Evolutionary conservation across 2,329 filamentous ascomycete genomes (phyloP).

Genomic region (Alternaria sp.): DNA sequence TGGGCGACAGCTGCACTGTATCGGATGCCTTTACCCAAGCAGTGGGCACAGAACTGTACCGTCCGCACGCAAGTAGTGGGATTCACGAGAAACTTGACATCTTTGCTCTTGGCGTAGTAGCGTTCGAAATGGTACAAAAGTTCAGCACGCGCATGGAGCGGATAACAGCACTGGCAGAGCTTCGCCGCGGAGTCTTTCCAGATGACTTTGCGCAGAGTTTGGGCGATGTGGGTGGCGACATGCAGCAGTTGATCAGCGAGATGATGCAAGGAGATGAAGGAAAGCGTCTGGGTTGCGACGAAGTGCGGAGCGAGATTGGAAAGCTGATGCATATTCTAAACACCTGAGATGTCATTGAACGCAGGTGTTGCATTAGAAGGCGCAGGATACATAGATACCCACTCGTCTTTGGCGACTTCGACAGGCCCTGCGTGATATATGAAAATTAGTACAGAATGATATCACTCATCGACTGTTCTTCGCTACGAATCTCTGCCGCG

Average conservation of each 20-base stretch:
- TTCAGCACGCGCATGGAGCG: constrained; percentile 58
- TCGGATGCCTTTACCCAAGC: constrained; percentile 45
- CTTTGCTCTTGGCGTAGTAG: constrained; percentile 68
- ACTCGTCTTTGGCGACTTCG: neutral
- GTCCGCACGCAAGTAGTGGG: constrained; percentile 54
- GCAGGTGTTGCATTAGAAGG: constrained; percentile 1
- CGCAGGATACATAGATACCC: neutral
- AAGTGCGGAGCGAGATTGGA: constrained; percentile 38
- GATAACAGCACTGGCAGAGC: constrained; percentile 43
- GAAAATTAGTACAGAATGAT: neutral
- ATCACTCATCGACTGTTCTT: neutral
- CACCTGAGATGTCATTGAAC: neutral
- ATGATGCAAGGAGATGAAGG: constrained; percentile 49
- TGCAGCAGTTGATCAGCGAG: constrained; percentile 39
- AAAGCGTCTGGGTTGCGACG: constrained; percentile 41
- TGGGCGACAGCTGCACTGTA: constrained; percentile 51
- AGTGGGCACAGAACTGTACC: constrained; percentile 70
- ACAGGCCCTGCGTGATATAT: neutral
- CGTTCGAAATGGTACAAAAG: constrained; percentile 67
- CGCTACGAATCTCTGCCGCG: neutral
- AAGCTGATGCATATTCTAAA: constrained; percentile 31
- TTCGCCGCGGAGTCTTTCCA: constrained; percentile 48
- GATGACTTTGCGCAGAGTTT: constrained; percentile 35
- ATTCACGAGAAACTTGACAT: constrained; percentile 66
- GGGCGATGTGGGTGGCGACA: constrained; percentile 29